Evolutionary conservation across 164 flowering plant genomes (phyloP), one percentile per base, ranked within the genome.

Genomic region (Echeveria elegans): DNA sequence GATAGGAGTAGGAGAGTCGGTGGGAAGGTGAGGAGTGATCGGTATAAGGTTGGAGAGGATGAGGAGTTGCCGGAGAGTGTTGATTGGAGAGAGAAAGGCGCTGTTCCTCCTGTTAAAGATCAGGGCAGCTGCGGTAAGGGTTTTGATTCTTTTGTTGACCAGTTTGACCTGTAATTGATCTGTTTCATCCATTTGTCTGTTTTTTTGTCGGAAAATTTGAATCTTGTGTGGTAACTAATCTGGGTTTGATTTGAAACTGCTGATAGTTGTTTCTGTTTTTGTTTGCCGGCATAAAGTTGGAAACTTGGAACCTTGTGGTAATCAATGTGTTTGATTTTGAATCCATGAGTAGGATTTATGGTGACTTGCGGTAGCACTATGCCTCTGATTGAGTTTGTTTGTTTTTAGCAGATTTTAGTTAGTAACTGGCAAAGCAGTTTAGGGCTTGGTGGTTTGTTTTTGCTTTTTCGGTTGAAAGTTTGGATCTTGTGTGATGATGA

Each of bases 61-160:
- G 97, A 88, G 6, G 67, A 43, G 45, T 64, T 90, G 80, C 98
- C 96, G 71, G 90, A 90, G 0, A 79, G 73, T 68, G 78, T 90
- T 29, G 97, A 93, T 70, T 93, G 98, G 97, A 87, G 97, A 77
- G 68, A 75, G 70, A 68, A 85, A 63, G 97, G 97, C 6, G 96
- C 96, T 26, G 97, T 93, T 48, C 82, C 37, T 43, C 68, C 34
- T 0, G 82, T 90, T 71, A 90, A 93, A 65, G 92, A 93, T 72
- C 98, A 93, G 72, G 98, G 92, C 18, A 79, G 89, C 72, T 89
- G 98, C 63, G 98, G 97, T 93, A 37, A 82, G 87, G 41, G 40
- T 34, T 63, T 63, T 63, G 65, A 32, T 62, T 11, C 34, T 31
- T 31, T 23, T 0, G 30, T 31, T 29, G 24, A 53, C 23, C 23